A percentile compares a stretch with the other conserved stretches of the same genome.
phyloP scores from a whole-genome alignment of 2,329 filamentous ascomycete genomes.

The Didymella segeticola region DNA sequence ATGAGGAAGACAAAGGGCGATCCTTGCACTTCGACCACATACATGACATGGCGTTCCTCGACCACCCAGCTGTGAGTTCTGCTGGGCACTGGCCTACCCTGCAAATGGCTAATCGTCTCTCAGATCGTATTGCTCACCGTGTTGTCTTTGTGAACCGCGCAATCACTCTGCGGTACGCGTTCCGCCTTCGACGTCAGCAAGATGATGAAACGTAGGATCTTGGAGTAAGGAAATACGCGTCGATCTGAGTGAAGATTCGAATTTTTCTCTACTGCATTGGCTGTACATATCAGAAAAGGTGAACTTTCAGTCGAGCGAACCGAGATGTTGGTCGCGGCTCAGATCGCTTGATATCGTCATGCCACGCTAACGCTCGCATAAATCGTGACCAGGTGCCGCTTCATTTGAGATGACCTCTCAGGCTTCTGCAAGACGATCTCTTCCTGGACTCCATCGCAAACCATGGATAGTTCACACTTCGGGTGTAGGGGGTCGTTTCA shows the following conservation, averaged over 20 bases:
- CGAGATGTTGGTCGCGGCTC: slow-evolving; percentile 21
- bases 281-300: slow-evolving; percentile 15
- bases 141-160: background rate
- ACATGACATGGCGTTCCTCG: background rate
- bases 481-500: too few species aligned
- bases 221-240: background rate
- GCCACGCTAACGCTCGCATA: slow-evolving; percentile 13
- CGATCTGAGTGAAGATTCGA: slow-evolving; percentile 9
- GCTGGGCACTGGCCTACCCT: background rate
- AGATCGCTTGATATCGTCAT: slow-evolving; percentile 24
- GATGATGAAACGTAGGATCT: background rate
- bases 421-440: background rate
- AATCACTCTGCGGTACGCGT: background rate
- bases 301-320: slow-evolving; percentile 25
- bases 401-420: slow-evolving; percentile 10
- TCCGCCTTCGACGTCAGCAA: background rate
- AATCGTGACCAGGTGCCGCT: slow-evolving; percentile 12
- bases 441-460: background rate
- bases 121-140: background rate
- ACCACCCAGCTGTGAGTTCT: background rate
- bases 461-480: too few species aligned
- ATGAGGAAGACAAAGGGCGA: slow-evolving; percentile 9
- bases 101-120: background rate
- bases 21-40: slow-evolving; percentile 6
- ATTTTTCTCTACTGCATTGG: slow-evolving; percentile 20